Evolutionary conservation across 2,329 filamentous ascomycete genomes (phyloP).

Genomic region (Neonectria neomacrospora): DNA sequence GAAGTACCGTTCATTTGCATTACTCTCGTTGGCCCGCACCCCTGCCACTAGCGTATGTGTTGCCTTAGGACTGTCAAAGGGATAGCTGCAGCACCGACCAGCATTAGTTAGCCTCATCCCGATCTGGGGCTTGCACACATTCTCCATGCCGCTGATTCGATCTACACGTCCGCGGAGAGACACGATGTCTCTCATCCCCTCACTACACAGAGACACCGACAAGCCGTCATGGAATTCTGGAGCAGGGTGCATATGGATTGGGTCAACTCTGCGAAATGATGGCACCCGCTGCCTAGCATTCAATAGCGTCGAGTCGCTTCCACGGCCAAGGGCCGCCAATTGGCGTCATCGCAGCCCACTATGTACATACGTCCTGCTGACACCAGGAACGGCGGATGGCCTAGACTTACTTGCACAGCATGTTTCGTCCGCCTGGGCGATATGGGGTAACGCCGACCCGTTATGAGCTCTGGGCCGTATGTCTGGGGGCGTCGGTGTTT

Average conservation of each 20-base stretch:
- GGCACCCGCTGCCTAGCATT: slow-evolving; percentile 9
- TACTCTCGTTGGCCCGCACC: too few relatives aligned
- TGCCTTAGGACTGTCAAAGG: too few relatives aligned
- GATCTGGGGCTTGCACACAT: slow-evolving; percentile 25
- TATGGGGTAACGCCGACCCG: slow-evolving; percentile 17
- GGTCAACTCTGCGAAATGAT: slow-evolving; percentile 3
- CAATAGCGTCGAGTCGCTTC: not conserved
- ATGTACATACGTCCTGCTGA: not conserved
- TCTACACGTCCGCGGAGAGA: slow-evolving; percentile 19
- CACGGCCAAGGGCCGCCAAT: not conserved
- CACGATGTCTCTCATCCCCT: slow-evolving; percentile 30
- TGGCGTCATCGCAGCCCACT: slow-evolving; percentile 5
- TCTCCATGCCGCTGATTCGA: slow-evolving; percentile 26
- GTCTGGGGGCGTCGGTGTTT: not conserved
- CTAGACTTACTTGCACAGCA: not conserved
- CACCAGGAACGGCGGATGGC: not conserved
- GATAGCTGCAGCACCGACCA: slow-evolving; percentile 32
- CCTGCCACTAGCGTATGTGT: too few relatives aligned
- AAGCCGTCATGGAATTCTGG: slow-evolving; percentile 14
- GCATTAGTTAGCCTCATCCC: slow-evolving; percentile 34
- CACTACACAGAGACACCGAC: slow-evolving; percentile 6
- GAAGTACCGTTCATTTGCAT: too few relatives aligned
- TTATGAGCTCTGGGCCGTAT: slow-evolving; percentile 6
- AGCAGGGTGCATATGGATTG: not conserved
- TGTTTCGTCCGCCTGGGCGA: slow-evolving; percentile 9